These are phyloP conservation scores for Solanum peruvianum DNA, from an alignment of 257 asterid genomes.

Conservation along the genomic window DNA sequence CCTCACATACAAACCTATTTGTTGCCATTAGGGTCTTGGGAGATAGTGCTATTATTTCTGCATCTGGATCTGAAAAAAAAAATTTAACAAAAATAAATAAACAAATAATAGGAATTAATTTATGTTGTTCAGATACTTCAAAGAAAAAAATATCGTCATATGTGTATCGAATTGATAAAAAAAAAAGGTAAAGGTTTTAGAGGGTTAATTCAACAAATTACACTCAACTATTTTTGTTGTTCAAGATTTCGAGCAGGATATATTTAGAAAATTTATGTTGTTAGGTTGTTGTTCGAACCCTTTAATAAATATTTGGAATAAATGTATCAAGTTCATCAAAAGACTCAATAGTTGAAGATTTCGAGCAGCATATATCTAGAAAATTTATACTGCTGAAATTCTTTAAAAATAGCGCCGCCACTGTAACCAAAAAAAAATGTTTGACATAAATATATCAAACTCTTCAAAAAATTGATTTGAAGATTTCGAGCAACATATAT, in stretches of 20 bases:
- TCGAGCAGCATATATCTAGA: rapidly evolving
- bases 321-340: neutral
- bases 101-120: neutral
- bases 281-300: neutral
- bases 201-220: neutral
- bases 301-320: neutral
- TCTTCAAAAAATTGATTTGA: neutral
- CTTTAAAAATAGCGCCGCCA: neutral
- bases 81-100: neutral
- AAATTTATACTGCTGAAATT: neutral
- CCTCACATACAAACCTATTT: constrained; percentile 1
- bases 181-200: neutral
- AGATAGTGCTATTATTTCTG: neutral
- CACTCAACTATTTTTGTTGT: neutral
- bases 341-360: neutral
- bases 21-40: constrained; percentile 1
- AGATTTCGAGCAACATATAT: no score
- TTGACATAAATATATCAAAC: no score
- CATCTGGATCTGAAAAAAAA: neutral
- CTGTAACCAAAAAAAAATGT: no score
- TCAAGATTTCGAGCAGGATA: neutral
- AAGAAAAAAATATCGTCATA: neutral
- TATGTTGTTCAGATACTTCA: neutral
- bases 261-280: neutral
- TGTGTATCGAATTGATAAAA: neutral